Evolutionary conservation across 306 rosid genomes (phyloP), one percentile per base, ranked within the genome.

Genomic region (Quercus mongolica): DNA sequence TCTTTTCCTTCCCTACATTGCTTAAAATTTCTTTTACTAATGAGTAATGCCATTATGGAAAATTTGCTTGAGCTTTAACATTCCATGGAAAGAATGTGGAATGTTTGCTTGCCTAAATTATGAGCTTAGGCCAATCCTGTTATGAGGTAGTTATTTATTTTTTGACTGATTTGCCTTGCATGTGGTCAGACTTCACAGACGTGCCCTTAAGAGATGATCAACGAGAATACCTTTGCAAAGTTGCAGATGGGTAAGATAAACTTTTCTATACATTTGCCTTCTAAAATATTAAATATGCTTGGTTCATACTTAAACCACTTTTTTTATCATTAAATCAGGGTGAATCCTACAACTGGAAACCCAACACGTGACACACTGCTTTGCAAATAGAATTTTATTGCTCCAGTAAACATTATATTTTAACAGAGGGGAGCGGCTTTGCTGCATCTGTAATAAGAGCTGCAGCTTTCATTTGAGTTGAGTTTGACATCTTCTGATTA

Each of bases 121-220:
- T 30, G n/a, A 21, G 20, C 19, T 74, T 70, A 30, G 20, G 76
- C 20, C 80, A 71, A 15, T 26, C 44, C 44, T 54, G 14, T 20
- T 5, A 33, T 51, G 23, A 69, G 25, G 58, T 82, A 7, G 44
- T 4, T 57, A 69, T 70, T 41, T 68, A 68, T 68, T 64, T 15
- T 15, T 87, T 65, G 63, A 46, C 62, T 69, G 62, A n/a, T 82
- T 70, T 74, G 69, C 68, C 38, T 35, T 83, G 56, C 13, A 20
- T 56, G 63, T 83, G 69, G 72, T 38, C 91, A 91, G 99, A 94
- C 77, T 94, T 94, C 89, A 92, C 99, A 14, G 99, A 94, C 55
- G 97, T 95, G 80, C 99, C 98, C 56, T 78, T 95, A 58, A 88
- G 99, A 85, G 99, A 95, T 59, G 99, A 95, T 81, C 99, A 95